Base-by-base conservation (phyloP, 106 monocot species). In the Amphibolis antarctica region DNA sequence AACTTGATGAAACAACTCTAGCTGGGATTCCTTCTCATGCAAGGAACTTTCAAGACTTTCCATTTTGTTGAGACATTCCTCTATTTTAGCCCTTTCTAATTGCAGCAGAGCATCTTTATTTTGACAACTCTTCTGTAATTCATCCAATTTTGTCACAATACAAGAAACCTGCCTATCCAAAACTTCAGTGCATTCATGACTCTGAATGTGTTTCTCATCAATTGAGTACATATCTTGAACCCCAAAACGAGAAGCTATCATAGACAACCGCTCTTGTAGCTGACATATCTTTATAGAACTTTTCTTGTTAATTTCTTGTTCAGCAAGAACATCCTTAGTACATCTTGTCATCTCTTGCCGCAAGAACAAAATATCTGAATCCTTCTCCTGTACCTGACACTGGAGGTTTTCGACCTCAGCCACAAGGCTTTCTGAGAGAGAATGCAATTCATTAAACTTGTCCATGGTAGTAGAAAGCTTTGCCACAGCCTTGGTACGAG, bases 361-460 rank as follows among this genome's bases (percentile, higher is more conserved):
- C 74, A 98, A 65, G 74, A 98, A 98, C 48, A 87, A 91, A 42
- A 98, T 82, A 67, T 98, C 96, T 30, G 80, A 86, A 62, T 98
- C 87, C 47, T 76, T 72, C 31, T 65, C 76, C 62, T 90, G 78
- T 69, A 91, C 54, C 71, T 91, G 90, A 20, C 69, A 78, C 59
- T 98, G 82, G 59, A 98, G 90, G 54, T 78, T 85, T 77, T 98
- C 96, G 53, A 98, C 68, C 73, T 98, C 96, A 0, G 66, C 67
- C 63, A 98, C 77, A 64, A 98, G 87, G 59, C 53, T 84, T 74
- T 91, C 96, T 43, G 96, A 98, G 26, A 98, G 77, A 28, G 73
- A 67, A 79, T 87, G 87, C 71, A 98, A 82, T 66, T 98, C 96
- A 80, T 98, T 91, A 80, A 98, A 98, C 76, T 87, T 90, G 53